Evolutionary conservation across 2,329 filamentous ascomycete species (phyloP).

Genomic region (Neurospora sp.): DNA sequence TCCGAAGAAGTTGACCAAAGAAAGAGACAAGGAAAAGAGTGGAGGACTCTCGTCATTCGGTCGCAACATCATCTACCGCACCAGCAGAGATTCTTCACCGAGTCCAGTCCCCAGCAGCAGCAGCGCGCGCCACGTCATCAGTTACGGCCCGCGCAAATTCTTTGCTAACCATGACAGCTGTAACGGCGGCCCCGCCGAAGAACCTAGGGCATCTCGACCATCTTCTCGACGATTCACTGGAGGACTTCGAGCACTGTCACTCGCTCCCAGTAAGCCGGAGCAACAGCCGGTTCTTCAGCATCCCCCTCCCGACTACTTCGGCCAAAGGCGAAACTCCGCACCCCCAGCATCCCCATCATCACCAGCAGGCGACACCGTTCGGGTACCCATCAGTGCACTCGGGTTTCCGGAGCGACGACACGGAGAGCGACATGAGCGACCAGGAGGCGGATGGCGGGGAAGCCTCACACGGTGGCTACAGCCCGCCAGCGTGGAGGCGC

Average conservation of each 20-base stretch:
- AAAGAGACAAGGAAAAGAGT: conserved; percentile 6
- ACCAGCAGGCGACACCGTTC: conserved; percentile 24
- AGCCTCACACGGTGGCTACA: conserved; percentile 46
- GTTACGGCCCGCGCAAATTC: conserved; percentile 8
- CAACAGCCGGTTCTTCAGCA: neutral
- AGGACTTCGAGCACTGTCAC: conserved; percentile 41
- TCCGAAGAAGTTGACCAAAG: conserved; percentile 1
- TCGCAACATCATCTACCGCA: neutral
- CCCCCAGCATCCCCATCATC: conserved; percentile 11
- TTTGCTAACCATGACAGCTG: conserved; percentile 17
- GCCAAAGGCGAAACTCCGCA: neutral
- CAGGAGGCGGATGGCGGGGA: conserved; percentile 31
- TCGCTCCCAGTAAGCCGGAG: neutral
- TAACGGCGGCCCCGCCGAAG: conserved; percentile 22
- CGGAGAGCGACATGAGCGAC: conserved; percentile 22
- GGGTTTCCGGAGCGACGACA: conserved; percentile 31
- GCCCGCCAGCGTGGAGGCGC: conserved; percentile 51
- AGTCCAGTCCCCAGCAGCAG: conserved; percentile 4
- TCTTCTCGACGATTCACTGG: conserved; percentile 38
- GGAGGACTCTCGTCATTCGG: neutral
- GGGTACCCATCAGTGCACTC: conserved; percentile 33
- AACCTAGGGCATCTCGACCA: conserved; percentile 5
- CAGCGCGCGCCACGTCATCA: conserved; percentile 10
- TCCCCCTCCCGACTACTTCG: neutral
- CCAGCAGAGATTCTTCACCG: conserved; percentile 2